A percentile compares a stretch with the other conserved stretches of the same genome.
phyloP scores from a whole-genome alignment of 1,284 basidiomycete genomes.

The Ustilago cynodontis region DNA sequence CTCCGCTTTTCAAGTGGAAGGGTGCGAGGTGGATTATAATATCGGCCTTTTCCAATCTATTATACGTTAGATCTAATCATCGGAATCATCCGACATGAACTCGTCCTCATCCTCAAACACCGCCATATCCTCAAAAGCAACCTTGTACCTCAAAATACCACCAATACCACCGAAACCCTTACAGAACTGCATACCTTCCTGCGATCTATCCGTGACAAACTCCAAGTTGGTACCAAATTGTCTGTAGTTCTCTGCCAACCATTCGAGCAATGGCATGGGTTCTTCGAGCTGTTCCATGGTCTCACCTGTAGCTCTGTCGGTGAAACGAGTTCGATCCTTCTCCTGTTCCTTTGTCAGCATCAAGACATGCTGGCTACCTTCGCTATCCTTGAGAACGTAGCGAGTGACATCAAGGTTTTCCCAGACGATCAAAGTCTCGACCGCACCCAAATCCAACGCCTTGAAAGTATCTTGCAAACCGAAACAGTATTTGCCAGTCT shows the following conservation, averaged over 20 bases:
- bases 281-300: conserved; percentile 87
- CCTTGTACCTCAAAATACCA: conserved; percentile 79
- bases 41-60: not conserved
- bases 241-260: conserved; percentile 99
- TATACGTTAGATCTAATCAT: conserved; percentile 45
- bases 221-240: conserved; percentile 96
- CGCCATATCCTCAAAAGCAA: conserved; percentile 68
- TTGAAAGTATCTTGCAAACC: conserved; percentile 97
- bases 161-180: conserved; percentile 99
- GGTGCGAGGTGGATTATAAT: no score
- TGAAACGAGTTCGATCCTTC: conserved; percentile 87
- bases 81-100: conserved; percentile 67
- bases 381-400: conserved; percentile 64
- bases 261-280: conserved; percentile 74
- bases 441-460: conserved; percentile 93
- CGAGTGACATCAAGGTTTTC: conserved; percentile 76
- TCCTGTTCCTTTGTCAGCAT: conserved; percentile 69
- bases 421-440: conserved; percentile 98
- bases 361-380: conserved; percentile 59
- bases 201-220: conserved; percentile 75
- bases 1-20: not conserved
- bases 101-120: conserved; percentile 68
- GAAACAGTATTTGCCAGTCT: conserved; percentile 97
- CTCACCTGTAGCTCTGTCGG: conserved; percentile 90
- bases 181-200: conserved; percentile 98